Percentiles rank a stretch among this genome's conserved stretches.
These are phyloP conservation scores for Blastomyces silverae DNA, from an alignment of 2,329 filamentous ascomycete species.

Conservation along the genomic window DNA sequence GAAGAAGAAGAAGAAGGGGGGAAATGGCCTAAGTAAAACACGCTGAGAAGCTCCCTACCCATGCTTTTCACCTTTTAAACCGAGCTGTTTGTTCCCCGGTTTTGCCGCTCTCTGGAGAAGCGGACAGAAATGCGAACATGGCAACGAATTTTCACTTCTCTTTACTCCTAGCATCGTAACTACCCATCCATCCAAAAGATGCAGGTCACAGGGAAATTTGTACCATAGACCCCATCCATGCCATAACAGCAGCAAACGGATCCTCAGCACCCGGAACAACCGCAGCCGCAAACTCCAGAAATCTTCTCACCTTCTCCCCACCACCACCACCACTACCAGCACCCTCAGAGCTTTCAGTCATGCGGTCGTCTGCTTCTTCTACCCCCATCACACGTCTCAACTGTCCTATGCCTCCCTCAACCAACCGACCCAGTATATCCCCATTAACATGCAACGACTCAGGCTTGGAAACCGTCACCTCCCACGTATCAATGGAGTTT, in stretches of 20 bases:
- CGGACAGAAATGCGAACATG: not conserved
- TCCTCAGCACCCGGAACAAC: constrained; percentile 39
- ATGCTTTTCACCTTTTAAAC: not conserved
- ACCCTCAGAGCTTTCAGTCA: constrained; percentile 2
- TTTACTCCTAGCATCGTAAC: not conserved
- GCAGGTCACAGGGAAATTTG: constrained; percentile 22
- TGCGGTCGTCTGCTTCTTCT: not conserved
- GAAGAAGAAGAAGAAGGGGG: not conserved
- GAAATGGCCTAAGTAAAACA: not conserved
- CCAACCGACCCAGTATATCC: constrained; percentile 54
- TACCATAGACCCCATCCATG: constrained; percentile 33
- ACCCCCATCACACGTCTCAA: constrained; percentile 30
- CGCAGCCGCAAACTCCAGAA: constrained; percentile 46
- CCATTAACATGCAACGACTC: constrained; percentile 60
- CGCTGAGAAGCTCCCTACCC: not conserved
- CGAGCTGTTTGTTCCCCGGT: not conserved
- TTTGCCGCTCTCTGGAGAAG: not conserved
- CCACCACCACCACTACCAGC: constrained; percentile 14
- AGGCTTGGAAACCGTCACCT: constrained; percentile 41
- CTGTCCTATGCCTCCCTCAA: constrained; percentile 38
- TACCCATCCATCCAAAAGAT: not conserved
- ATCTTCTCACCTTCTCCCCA: constrained; percentile 34
- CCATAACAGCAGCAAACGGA: constrained; percentile 28
- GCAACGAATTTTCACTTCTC: not conserved
- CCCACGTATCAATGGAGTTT: constrained; percentile 28